Base-by-base conservation (phyloP, 2,329 filamentous ascomycete species). In the Leptographium lundbergii region DNA sequence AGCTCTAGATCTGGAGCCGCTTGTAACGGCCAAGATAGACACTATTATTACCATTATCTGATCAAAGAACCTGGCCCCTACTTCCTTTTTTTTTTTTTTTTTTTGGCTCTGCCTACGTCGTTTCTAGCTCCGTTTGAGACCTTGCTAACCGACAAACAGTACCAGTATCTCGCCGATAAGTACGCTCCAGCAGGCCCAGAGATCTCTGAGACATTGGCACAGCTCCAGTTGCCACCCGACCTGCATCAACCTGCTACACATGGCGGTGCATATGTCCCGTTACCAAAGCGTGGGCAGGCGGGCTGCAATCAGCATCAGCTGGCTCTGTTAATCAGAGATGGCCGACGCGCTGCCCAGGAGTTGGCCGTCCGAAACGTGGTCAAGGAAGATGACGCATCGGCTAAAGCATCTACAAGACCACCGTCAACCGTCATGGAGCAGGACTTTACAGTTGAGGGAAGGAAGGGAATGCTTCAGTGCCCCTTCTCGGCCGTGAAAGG, bases 391-490 rank as follows among this genome's bases (percentile, higher is more conserved):
- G 74, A 75, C 61, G 75, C 74, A 11, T 67, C 71, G 45, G 77
- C 78, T 22, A 74, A 73, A 53, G 74, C 74, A 39, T 72, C 73
- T 57, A 71, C 73, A 68, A 84, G 83, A 22, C 81, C 84, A 62
- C 76, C 81, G 69, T 84, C 84, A 57, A 84, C 81, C 56, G 78
- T 82, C 45, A 74, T 95, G 68, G 91, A 96, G 74, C 87, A 88
- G 73, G 91, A 96, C 72, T 96, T 96, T 67, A 96, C 91, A 22
- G 87, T 91, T 39, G 78, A 86, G 69, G 91, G 91, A 61, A 89
- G 84, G 67, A 89, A 87, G 66, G 89, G 91, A 65, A 81, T 81
- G 63, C 75, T 96, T 57, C 82, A 83, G 65, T 96, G 91, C 72
- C 91, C 91, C 0, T 96, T 95, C 71, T 85, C 76, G 61, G 72